Percentiles rank a stretch among this genome's conserved stretches.
These are phyloP conservation scores for Eimeria brunetti DNA, from an alignment of 169 alveolate genomes.

Conservation along the genomic window DNA sequence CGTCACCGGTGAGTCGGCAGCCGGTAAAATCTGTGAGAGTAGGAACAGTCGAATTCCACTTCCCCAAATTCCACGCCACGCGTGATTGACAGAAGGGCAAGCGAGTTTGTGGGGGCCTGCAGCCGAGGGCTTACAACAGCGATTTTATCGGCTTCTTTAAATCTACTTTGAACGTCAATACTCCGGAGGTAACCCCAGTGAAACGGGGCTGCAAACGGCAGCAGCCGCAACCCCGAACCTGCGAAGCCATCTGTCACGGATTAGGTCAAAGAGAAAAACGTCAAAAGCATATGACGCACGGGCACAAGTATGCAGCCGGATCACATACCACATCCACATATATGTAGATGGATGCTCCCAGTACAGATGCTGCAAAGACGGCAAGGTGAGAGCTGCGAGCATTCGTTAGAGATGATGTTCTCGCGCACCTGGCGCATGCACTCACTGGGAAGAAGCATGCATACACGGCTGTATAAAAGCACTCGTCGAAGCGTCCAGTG, in stretches of 20 bases:
- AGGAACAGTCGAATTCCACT: constrained; percentile 67
- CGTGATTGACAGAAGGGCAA: constrained; percentile 36
- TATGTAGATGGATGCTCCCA: not conserved
- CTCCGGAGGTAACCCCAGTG: constrained; percentile 85
- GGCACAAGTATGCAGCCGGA: not conserved
- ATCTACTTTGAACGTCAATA: constrained; percentile 83
- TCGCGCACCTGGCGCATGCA: not conserved
- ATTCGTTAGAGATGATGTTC: not conserved
- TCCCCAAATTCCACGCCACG: constrained; percentile 50
- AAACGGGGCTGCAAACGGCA: constrained; percentile 86
- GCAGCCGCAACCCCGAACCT: not conserved
- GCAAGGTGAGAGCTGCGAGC: not conserved
- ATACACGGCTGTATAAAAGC: too few relatives aligned
- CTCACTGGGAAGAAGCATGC: too few relatives aligned
- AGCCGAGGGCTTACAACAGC: constrained; percentile 57
- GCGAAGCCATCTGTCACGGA: not conserved
- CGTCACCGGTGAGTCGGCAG: not conserved
- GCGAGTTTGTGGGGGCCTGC: constrained; percentile 39
- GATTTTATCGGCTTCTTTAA: constrained; percentile 54
- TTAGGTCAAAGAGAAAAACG: not conserved
- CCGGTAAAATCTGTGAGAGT: constrained; percentile 6
- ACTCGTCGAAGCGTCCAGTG: too few relatives aligned
- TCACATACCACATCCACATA: not conserved
- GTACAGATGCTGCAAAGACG: not conserved
- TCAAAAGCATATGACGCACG: not conserved